phyloP scores from a whole-genome alignment of 176 grass and related monocot species.

The Elaeis guineensis region DNA sequence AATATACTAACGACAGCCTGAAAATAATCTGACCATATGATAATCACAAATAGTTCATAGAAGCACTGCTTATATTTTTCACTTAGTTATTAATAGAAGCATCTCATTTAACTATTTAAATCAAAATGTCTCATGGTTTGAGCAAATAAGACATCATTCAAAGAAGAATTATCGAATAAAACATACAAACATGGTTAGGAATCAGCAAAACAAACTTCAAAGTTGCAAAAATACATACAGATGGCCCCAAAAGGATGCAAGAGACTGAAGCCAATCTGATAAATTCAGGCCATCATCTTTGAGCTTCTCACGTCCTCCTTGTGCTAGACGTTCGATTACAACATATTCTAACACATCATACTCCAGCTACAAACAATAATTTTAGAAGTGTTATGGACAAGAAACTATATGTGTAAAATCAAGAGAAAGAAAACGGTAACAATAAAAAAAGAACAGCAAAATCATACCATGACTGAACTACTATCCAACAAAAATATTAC shows the following conservation, averaged over 20 bases:
- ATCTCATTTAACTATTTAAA: too few species aligned
- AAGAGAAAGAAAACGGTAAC: not conserved
- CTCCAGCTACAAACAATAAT: constrained; percentile 52
- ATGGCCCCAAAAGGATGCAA: constrained; percentile 98
- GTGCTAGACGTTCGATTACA: constrained; percentile 93
- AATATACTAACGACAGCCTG: too few species aligned
- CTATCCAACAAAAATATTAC: too few species aligned
- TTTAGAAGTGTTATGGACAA: too few species aligned
- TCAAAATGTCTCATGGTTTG: too few species aligned
- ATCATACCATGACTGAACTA: too few species aligned
- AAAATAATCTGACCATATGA: too few species aligned
- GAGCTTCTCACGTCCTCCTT: constrained; percentile 89
- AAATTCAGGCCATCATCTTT: constrained; percentile 99
- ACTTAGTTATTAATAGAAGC: too few species aligned
- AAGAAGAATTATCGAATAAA: constrained; percentile 10
- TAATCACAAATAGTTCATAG: too few species aligned
- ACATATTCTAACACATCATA: constrained; percentile 99
- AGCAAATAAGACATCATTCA: not conserved
- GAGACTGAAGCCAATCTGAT: constrained; percentile 97
- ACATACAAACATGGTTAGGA: constrained; percentile 16
- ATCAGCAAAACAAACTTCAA: not conserved
- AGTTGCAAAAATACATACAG: constrained; percentile 51
- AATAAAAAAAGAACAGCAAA: not conserved
- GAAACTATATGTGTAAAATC: too few species aligned
- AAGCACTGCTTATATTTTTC: too few species aligned